A percentile compares a stretch with the other conserved stretches of the same genome.
These are phyloP conservation scores for Teunomyces cretensis DNA, from an alignment of 805 yeast species.

Conservation along the genomic window DNA sequence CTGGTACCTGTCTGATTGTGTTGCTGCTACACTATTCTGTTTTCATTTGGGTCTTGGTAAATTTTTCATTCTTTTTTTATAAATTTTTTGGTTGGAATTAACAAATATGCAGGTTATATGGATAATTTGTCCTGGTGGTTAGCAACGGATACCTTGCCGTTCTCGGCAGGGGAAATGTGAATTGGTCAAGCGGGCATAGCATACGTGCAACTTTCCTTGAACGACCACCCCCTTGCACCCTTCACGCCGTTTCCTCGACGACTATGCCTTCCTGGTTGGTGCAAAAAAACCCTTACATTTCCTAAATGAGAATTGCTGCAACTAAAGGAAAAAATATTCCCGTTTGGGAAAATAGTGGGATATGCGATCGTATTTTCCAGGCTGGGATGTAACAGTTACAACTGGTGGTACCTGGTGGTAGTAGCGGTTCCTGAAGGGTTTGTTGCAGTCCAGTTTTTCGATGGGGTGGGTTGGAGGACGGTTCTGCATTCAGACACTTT, in stretches of 20 bases:
- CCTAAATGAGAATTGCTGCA: constrained; percentile 1
- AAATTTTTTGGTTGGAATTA: not conserved
- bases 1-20: constrained; percentile 2
- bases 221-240: too few relatives aligned
- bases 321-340: not conserved
- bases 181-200: too few relatives aligned
- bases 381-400: not conserved
- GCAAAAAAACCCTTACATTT: not conserved
- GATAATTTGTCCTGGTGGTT: too few relatives aligned
- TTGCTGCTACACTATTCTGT: not conserved
- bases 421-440: too few relatives aligned
- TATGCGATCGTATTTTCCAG: not conserved
- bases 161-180: too few relatives aligned
- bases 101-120: not conserved
- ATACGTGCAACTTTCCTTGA: too few relatives aligned
- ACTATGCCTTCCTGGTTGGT: not conserved
- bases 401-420: too few relatives aligned
- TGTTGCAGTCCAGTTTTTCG: too few relatives aligned
- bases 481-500: too few relatives aligned
- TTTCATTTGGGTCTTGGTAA: not conserved
- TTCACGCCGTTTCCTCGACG: not conserved
- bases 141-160: too few relatives aligned
- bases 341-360: not conserved
- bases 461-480: too few relatives aligned
- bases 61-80: not conserved